Percentiles rank a stretch among this genome's conserved stretches.
These are phyloP conservation scores for Talaromyces sp. DNA, from an alignment of 2,329 filamentous ascomycete genomes.

Conservation along the genomic window DNA sequence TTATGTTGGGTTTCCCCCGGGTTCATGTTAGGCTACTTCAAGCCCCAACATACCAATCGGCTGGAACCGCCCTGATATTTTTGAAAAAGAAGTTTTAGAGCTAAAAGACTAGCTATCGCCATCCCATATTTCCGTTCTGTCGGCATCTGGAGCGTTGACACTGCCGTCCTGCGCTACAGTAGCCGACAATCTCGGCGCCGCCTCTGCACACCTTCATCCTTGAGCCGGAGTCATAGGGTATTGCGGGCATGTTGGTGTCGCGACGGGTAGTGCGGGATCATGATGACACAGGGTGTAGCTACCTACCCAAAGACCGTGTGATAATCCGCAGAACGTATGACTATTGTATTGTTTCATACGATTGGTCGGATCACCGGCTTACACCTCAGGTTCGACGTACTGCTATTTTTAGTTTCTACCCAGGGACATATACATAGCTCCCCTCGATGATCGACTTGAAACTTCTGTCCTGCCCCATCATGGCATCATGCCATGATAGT, in stretches of 20 bases:
- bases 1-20: background rate
- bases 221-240: background rate
- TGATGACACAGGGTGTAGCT: background rate
- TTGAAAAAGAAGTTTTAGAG: background rate
- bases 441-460: background rate
- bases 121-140: background rate
- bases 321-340: background rate
- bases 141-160: background rate
- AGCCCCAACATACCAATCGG: background rate
- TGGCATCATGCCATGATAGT: background rate
- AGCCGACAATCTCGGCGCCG: background rate
- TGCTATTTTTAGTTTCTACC: constrained; percentile 1
- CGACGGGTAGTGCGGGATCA: background rate
- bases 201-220: background rate
- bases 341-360: background rate
- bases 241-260: background rate
- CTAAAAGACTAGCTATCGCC: background rate
- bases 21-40: background rate
- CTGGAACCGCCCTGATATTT: background rate
- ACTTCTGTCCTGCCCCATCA: background rate
- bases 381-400: background rate
- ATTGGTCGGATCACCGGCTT: background rate
- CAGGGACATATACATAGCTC: background rate
- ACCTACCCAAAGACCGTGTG: too few species aligned
- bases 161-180: background rate